A percentile compares a stretch with the other conserved stretches of the same genome.
These are phyloP conservation scores for Calonectria naviculata DNA, from an alignment of 2,329 filamentous ascomycete species.

Conservation along the genomic window DNA sequence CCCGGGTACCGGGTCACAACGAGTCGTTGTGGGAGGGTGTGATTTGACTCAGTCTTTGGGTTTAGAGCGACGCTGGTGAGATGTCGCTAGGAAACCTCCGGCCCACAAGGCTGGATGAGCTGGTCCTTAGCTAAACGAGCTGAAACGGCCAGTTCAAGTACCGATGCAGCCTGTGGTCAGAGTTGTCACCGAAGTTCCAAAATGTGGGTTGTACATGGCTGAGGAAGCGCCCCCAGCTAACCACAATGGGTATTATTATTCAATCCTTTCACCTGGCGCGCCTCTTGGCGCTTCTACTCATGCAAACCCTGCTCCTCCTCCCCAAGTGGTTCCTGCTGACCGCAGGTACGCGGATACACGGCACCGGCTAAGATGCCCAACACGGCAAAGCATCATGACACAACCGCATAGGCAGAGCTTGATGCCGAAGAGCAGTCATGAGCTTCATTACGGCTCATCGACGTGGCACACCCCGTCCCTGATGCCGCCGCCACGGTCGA, in stretches of 20 bases:
- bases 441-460: not conserved
- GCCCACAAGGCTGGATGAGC: constrained; percentile 30
- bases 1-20: not conserved
- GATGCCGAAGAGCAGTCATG: not conserved
- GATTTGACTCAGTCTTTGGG: not conserved
- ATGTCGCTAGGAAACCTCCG: not conserved
- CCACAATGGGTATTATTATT: constrained; percentile 23
- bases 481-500: not conserved
- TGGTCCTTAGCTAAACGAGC: constrained; percentile 29
- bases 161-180: not conserved
- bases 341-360: constrained; percentile 3
- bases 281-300: constrained; percentile 7
- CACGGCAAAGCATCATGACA: not conserved
- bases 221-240: not conserved
- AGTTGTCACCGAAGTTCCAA: constrained; percentile 25
- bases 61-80: constrained; percentile 10
- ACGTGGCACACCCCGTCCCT: not conserved
- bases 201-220: not conserved
- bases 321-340: not conserved
- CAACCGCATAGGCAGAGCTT: not conserved
- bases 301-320: not conserved
- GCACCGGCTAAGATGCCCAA: not conserved
- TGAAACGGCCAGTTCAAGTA: constrained; percentile 12
- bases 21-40: not conserved
- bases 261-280: not conserved